A percentile compares a stretch with the other conserved stretches of the same genome.
Evolutionary conservation across 192 early-diverging fungal species (phyloP).

Genomic region (Chytriomyces sp.): DNA sequence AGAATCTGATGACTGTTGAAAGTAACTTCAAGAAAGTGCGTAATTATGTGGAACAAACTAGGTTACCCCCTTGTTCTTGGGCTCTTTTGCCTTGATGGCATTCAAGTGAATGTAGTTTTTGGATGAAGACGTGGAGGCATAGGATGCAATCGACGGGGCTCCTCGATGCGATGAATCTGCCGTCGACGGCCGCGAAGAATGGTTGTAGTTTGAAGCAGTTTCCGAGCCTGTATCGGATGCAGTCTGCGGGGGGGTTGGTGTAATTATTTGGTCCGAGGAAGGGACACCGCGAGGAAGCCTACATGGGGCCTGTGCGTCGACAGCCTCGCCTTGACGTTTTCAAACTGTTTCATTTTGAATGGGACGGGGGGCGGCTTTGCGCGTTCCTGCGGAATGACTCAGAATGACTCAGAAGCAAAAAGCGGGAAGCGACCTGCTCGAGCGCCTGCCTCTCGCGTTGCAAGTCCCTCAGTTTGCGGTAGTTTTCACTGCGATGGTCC

Average conservation of each 20-base stretch:
- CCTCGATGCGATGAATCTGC: slow-evolving; percentile 4
- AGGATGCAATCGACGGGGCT: background rate
- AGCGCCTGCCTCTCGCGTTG: slow-evolving; percentile 37
- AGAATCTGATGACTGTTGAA: too few species aligned
- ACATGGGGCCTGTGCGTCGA: slow-evolving; percentile 27
- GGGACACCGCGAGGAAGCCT: slow-evolving; percentile 4
- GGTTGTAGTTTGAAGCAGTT: background rate
- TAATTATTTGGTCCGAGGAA: background rate
- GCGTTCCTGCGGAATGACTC: slow-evolving; percentile 15
- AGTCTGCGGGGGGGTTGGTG: background rate
- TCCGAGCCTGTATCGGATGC: slow-evolving; percentile 1
- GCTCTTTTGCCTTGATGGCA: slow-evolving; percentile 35
- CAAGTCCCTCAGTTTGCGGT: slow-evolving; percentile 36
- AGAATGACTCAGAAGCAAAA: background rate
- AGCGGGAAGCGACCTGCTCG: slow-evolving; percentile 26
- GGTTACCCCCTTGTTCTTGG: background rate
- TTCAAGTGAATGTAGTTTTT: slow-evolving; percentile 54
- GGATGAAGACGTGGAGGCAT: slow-evolving; percentile 1
- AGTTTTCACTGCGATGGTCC: slow-evolving; percentile 54
- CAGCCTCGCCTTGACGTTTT: slow-evolving; percentile 47
- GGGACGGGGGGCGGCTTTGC: slow-evolving; percentile 42
- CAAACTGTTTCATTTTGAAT: slow-evolving; percentile 57
- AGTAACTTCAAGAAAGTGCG: too few species aligned
- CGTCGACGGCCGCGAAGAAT: slow-evolving; percentile 44
- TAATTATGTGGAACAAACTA: too few species aligned